Evolutionary conservation across 78 protist species (phyloP), one percentile per base, ranked within the genome.

Genomic region (Polysphondylium violaceum): DNA sequence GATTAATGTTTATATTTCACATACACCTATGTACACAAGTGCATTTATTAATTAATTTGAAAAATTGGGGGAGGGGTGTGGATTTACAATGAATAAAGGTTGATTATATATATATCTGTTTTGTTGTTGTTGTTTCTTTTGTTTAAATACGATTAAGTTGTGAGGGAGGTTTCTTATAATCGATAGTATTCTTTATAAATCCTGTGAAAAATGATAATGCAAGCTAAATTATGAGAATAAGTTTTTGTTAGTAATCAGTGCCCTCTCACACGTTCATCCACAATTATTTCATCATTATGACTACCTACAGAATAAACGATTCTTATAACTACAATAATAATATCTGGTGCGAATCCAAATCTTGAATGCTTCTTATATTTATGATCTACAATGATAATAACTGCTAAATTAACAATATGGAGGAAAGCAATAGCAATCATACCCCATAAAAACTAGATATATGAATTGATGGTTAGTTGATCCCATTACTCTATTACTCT

Each of bases 321-420:
- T 83, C 56, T 83, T 23, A 83, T 43, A 12, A 58, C 31, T 58
- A 69, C 68, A 31, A 83, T 3, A 6, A 83, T 61, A 12, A 83
- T n/a, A 58, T 69, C 91, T 40, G 91, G 69, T 40, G n/a, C 12
- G 27, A 58, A 81, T 43, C 91, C 91, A 69, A 55, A 71, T 40
- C 55, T 35, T n/a, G 91, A 58, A 31, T 41, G 31, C 44, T 59
- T 83, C 33, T 51, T 72, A 50, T 72, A 44, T 1, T 38, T 51
- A 31, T 73, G 11, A n/a, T 78, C n/a, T 19, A 83, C 74, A 50
- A 83, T 83, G 16, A 83, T 33, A 5, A 59, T 55, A n/a, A 83
- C 72, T 23, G 91, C 77, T 21, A 83, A 14, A 11, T 73, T 17
- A 41, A 83, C 44, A 7, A 69, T 12, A 41, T 83, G 61, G 23